Base-by-base conservation (phyloP, 768 basidiomycete species). In the Strobilomyces echinocephalus region DNA sequence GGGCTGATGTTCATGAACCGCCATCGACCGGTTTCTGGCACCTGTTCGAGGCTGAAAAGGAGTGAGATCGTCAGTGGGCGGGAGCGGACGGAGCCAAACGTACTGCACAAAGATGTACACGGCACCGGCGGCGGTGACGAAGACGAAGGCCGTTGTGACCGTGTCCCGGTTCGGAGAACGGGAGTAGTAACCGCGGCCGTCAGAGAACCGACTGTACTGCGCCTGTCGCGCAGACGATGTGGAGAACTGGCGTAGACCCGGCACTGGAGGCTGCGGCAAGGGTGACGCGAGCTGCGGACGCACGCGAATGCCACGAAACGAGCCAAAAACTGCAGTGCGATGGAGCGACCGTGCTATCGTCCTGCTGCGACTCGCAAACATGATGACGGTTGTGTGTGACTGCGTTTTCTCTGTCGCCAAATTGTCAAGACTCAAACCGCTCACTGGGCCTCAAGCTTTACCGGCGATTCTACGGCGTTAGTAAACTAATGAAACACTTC, bases 11-110 rank as follows among this genome's bases (percentile, higher is more conserved):
- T 87, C 81, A 97, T 95, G 66, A 95, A 97, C 20, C 95, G 72
- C 80, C 86, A 87, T 52, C 95, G 73, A 0, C 92, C 91, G 0
- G 91, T 95, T 65, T 94, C 87, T 3, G 88, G 84, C 0, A 92
- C 88, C 63, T 81, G 78, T 66, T 97, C 94, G 26, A 95, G 75
- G 63, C 91, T 94, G 44, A 31, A 5, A 39, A 36, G 18, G 46
- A 16, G 35, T 1, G 30, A 30, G 30, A 30, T 9, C 30, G 35
- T 12, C 3, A 14, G 35, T 16, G 12, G 12, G 35, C 14, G 3
- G 11, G 35, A 16, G 35, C 12, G 3, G 35, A 35, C 14, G 12
- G 16, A 35, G 16, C 16, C 8, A 11, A 35, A 35, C 35, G 35
- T 35, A 35, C 35, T 35, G 35, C 14, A 11, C 35, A 11, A 35